Evolutionary conservation across 106 monocot genomes (phyloP).

Genomic region (Hemerocallis citrina): DNA sequence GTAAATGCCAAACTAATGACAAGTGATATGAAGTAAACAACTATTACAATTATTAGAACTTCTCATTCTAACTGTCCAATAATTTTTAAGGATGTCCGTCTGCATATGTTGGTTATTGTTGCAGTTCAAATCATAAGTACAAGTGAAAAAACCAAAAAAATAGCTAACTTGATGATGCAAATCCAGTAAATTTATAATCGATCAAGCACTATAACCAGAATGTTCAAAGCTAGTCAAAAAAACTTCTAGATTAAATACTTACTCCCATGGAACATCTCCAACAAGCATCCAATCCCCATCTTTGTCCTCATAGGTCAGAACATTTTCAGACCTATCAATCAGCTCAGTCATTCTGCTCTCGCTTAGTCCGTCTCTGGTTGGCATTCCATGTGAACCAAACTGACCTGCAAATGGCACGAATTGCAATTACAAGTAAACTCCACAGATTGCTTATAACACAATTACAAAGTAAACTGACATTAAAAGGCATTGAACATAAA

Average conservation of each 20-base stretch:
- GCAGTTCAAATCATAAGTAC: no score
- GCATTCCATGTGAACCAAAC: slow-evolving; percentile 6
- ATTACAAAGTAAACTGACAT: neutral
- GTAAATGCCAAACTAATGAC: no score
- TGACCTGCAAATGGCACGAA: slow-evolving; percentile 1
- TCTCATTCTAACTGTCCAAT: no score
- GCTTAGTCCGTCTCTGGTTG: slow-evolving; percentile 5
- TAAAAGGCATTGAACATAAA: neutral
- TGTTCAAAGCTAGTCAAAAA: neutral
- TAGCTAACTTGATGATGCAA: no score
- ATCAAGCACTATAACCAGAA: neutral
- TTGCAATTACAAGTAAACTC: slow-evolving; percentile 5
- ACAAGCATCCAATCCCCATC: slow-evolving; percentile 29
- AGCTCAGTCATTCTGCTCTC: neutral
- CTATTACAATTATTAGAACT: no score
- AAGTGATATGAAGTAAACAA: no score
- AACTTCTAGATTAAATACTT: neutral
- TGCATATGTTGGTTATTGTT: no score
- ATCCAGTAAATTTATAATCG: no score
- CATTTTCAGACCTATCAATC: slow-evolving; percentile 11
- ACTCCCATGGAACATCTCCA: slow-evolving; percentile 17
- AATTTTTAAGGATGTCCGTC: no score
- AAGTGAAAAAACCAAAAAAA: no score
- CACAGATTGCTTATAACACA: neutral
- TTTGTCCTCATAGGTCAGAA: slow-evolving; percentile 22